Percentiles rank a stretch among this genome's conserved stretches.
phyloP scores from a whole-genome alignment of 371 early-diverging fungal species.

The Furculomyces boomerangus region DNA sequence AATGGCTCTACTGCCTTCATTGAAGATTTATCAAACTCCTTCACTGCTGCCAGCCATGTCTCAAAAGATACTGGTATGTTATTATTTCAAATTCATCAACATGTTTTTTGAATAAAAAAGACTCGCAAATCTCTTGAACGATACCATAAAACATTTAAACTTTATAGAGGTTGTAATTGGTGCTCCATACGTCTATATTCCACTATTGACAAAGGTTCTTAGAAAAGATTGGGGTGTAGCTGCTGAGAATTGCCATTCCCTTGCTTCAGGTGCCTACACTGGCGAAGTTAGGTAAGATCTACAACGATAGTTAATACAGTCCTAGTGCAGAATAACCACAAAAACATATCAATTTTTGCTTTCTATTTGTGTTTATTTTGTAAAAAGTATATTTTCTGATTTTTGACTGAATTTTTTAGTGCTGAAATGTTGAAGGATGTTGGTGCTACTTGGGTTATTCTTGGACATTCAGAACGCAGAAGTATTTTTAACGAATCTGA shows the following conservation, averaged over 20 bases:
- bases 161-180: slow-evolving; percentile 87
- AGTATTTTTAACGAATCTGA: slow-evolving; percentile 80
- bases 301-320: too few species aligned
- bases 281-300: slow-evolving; percentile 78
- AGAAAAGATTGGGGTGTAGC: slow-evolving; percentile 74
- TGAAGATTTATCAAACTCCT: slow-evolving; percentile 46
- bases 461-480: slow-evolving; percentile 99
- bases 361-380: too few species aligned
- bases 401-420: too few species aligned
- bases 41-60: slow-evolving; percentile 46
- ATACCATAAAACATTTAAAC: too few species aligned
- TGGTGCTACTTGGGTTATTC: slow-evolving; percentile 83
- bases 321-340: too few species aligned
- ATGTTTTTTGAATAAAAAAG: too few species aligned
- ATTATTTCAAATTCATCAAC: too few species aligned
- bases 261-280: slow-evolving; percentile 90
- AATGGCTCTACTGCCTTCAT: slow-evolving; percentile 66
- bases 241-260: slow-evolving; percentile 88
- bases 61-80: too few species aligned
- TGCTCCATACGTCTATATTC: slow-evolving; percentile 88
- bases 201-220: slow-evolving; percentile 51
- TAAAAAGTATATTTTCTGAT: too few species aligned
- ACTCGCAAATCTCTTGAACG: too few species aligned
- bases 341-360: too few species aligned
- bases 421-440: slow-evolving; percentile 92